These are phyloP conservation scores for Scedosporium minutisporum DNA, from an alignment of 2,329 filamentous ascomycete species.

Conservation along the genomic window DNA sequence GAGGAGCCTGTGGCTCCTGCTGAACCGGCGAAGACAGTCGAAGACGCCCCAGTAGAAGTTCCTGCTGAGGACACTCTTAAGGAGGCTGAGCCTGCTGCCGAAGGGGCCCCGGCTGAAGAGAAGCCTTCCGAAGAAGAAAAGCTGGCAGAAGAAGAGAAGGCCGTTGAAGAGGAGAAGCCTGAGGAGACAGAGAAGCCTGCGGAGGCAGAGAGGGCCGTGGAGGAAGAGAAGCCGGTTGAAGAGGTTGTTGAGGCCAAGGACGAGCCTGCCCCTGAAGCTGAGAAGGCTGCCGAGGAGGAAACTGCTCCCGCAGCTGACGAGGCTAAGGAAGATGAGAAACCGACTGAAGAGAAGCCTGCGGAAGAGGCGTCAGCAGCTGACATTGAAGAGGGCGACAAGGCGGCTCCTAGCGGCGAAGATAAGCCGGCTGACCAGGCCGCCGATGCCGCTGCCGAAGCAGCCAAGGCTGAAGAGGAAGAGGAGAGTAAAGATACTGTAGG, in stretches of 20 bases:
- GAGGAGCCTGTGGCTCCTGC: background rate
- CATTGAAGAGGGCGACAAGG: background rate
- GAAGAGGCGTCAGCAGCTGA: background rate
- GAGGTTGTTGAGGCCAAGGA: slow-evolving; percentile 3
- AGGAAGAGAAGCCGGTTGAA: background rate
- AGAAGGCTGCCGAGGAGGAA: slow-evolving; percentile 6
- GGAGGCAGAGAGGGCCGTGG: background rate
- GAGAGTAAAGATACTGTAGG: slow-evolving; percentile 30
- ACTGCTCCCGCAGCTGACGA: background rate
- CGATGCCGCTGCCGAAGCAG: slow-evolving; percentile 1
- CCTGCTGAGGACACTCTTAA: background rate
- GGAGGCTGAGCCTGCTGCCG: background rate
- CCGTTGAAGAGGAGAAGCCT: background rate
- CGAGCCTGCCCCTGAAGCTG: slow-evolving; percentile 7
- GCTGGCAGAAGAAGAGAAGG: background rate
- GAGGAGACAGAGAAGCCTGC: background rate
- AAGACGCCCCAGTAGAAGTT: background rate
- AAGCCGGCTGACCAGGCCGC: background rate
- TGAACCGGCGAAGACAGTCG: background rate
- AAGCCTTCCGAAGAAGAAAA: background rate
- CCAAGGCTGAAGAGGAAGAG: slow-evolving; percentile 17
- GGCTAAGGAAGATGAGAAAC: slow-evolving; percentile 1
- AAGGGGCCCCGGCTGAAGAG: background rate
- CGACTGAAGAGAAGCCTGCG: background rate
- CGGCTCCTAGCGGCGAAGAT: background rate